A percentile compares a stretch with the other conserved stretches of the same genome.
These are phyloP conservation scores for Metschnikowia kunwiensis DNA, from an alignment of 805 yeast species.

Conservation along the genomic window DNA sequence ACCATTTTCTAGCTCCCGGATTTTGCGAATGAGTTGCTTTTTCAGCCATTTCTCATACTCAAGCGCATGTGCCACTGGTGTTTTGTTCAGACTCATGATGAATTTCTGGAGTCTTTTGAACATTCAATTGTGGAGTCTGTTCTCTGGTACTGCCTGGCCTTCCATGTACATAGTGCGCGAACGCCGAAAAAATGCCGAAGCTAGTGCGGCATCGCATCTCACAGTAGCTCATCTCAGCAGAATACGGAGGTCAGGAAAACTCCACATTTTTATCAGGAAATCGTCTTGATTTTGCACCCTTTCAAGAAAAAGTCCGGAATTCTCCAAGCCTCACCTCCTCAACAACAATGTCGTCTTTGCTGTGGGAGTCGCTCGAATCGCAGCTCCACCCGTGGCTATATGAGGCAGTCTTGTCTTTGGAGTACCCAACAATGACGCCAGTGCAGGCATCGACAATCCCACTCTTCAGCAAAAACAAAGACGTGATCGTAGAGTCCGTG, in stretches of 20 bases:
- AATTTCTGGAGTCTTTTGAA: conserved; percentile 25
- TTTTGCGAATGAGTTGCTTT: conserved; percentile 56
- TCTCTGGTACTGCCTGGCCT: no score
- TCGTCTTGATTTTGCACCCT: no score
- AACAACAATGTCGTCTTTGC: conserved; percentile 34
- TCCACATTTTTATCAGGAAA: no score
- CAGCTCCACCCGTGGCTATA: conserved; percentile 65
- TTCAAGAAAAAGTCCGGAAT: no score
- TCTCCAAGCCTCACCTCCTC: no score
- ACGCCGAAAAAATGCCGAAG: no score
- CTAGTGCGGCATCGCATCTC: no score
- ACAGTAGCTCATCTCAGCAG: conserved; percentile 6
- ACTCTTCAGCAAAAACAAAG: conserved; percentile 75
- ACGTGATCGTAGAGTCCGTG: conserved; percentile 94
- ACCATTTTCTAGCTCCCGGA: conserved; percentile 56
- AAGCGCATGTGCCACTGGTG: conserved; percentile 5
- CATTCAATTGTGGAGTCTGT: no score
- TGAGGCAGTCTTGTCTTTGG: conserved; percentile 70
- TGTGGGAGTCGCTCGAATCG: conserved; percentile 57
- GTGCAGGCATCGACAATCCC: conserved; percentile 97
- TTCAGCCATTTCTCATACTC: conserved; percentile 63
- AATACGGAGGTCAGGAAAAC: no score
- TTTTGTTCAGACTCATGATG: conserved; percentile 20
- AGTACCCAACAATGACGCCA: conserved; percentile 85
- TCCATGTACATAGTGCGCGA: no score